Base-by-base conservation (phyloP, 2,329 filamentous ascomycete species). In the Dryadomyces sulphureus region DNA sequence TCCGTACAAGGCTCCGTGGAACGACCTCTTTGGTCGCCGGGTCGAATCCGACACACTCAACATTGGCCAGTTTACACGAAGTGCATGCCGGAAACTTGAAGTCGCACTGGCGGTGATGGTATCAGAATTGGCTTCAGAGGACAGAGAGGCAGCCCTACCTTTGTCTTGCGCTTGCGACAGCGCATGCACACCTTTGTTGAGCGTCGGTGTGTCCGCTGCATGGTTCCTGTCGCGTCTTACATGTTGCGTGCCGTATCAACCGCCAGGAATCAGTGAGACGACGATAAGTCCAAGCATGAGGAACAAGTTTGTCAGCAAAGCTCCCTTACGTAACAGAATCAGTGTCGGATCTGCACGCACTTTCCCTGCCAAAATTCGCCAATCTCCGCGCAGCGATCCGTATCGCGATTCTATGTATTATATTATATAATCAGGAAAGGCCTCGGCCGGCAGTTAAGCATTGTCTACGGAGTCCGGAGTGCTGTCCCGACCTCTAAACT, bases 181-280 rank as follows among this genome's bases (percentile, higher is more conserved):
- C 44, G 44, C 38, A 46, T 35, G 38, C 44, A 46, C 24, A 46
- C 44, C 17, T 46, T 46, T 2, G 44, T 41, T 20, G 44, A 46
- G 9, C 44, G 44, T 16, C 44, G 24, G 32, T 41, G 25, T 17
- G 44, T 36, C 11, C 44, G 44, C 17, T 45, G 43, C 43, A 45
- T 45, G 27, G 16, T 43, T 6, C 5, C 5, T 16, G 9, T 8
- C 19, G 21, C 4, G 21, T 7, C 34, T n/a, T n/a, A n/a, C 27
- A 19, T 36, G 16, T 36, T 12, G 7, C n/a, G 34, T n/a, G n/a
- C n/a, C n/a, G n/a, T n/a, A n/a, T n/a, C n/a, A n/a, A n/a, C n/a
- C n/a, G n/a, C n/a, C n/a, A n/a, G n/a, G n/a, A n/a, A n/a, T n/a
- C n/a, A n/a, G n/a, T n/a, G n/a, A n/a, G n/a, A 32, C 27, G 27